phyloP scores from a whole-genome alignment of 331 rosid genomes.

The Phaseolus coccineus region DNA sequence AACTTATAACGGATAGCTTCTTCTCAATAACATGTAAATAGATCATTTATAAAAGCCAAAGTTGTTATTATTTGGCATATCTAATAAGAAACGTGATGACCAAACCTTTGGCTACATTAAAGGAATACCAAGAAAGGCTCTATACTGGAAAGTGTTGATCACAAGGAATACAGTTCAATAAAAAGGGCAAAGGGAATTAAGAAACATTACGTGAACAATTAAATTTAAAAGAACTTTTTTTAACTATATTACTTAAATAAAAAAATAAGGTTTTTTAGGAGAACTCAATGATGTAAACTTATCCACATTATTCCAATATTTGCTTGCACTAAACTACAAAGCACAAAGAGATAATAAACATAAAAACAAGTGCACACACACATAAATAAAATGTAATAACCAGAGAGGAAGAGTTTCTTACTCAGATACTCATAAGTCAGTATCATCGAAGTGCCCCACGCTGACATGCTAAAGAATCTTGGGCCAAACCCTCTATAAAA shows the following conservation, averaged over 20 bases:
- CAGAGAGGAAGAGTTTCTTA: conserved; percentile 53
- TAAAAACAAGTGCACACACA: conserved; percentile 22
- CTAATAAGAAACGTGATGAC: background rate
- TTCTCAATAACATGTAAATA: background rate
- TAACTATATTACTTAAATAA: background rate
- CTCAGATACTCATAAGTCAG: conserved; percentile 91
- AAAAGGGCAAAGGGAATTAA: background rate
- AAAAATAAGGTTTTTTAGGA: background rate
- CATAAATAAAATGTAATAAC: background rate
- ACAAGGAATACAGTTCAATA: background rate
- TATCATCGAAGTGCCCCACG: conserved; percentile 97
- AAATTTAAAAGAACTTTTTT: background rate
- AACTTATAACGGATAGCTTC: background rate
- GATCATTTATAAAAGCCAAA: background rate
- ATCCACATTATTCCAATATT: background rate
- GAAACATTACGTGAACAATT: background rate
- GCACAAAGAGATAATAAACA: conserved; percentile 25
- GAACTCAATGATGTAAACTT: background rate
- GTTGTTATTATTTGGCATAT: background rate
- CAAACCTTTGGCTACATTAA: background rate
- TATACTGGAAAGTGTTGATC: background rate
- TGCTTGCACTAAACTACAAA: conserved; percentile 1
- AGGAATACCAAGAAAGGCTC: background rate
- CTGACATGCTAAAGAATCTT: conserved; percentile 90
- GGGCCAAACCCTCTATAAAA: conserved; percentile 96